Conservation (phyloP, 345 rosid genomes). For the Cardiospermum halicacabum region DNA sequence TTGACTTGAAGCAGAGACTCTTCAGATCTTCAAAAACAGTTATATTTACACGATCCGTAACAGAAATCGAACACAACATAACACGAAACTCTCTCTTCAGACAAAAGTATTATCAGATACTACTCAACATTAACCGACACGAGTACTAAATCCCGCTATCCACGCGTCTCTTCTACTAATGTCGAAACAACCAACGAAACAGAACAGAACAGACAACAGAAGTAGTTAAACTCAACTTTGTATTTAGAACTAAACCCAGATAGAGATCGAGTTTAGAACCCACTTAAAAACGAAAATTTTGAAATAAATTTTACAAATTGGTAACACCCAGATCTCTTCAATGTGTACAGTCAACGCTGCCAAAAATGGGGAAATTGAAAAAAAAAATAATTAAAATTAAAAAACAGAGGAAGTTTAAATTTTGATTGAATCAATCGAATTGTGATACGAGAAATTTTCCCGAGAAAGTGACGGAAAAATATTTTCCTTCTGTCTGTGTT, state of each 20-base stretch:
- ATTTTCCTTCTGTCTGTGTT: conserved; percentile 20
- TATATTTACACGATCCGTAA: conserved; percentile 24
- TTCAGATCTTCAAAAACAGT: conserved; percentile 32
- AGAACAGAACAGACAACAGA: conserved; percentile 7
- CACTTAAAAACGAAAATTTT: background rate
- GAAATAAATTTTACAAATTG: background rate
- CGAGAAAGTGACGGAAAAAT: conserved; percentile 15
- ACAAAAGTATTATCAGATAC: conserved; percentile 27
- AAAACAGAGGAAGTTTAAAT: background rate
- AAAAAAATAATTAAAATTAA: background rate
- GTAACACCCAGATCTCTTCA: conserved; percentile 14
- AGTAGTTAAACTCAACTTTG: conserved; percentile 6
- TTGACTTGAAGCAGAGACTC: conserved; percentile 5
- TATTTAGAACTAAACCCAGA: no score
- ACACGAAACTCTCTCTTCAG: conserved; percentile 28
- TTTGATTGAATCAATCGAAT: background rate
- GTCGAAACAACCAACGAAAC: background rate
- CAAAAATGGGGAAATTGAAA: no score
- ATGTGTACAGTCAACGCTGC: conserved; percentile 4
- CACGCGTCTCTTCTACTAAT: conserved; percentile 23
- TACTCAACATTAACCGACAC: conserved; percentile 35
- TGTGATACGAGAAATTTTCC: conserved; percentile 10
- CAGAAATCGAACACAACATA: conserved; percentile 29
- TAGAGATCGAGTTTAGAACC: conserved; percentile 23
- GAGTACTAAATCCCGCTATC: conserved; percentile 28